Evolutionary conservation across 371 early-diverging fungal genomes (phyloP).

Genomic region (Mortierella sp.): DNA sequence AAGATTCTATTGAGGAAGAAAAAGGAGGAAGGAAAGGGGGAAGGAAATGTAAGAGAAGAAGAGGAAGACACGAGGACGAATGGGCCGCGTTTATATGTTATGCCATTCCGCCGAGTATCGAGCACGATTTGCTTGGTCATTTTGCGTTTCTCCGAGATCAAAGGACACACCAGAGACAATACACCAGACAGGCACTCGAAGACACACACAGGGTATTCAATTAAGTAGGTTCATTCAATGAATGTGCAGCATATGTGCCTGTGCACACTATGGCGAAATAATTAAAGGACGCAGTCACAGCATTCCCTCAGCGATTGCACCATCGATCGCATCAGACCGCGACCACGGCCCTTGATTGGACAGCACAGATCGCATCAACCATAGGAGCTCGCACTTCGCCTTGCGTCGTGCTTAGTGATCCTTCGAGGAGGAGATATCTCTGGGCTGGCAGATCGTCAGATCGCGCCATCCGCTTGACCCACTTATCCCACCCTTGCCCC

Average conservation of each 20-base stretch:
- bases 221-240: neutral
- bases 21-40: neutral
- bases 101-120: no score
- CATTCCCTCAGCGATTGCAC: conserved; percentile 35
- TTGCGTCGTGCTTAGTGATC: neutral
- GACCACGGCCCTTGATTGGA: conserved; percentile 45
- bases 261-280: conserved; percentile 11
- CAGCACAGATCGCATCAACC: conserved; percentile 4
- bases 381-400: neutral
- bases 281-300: conserved; percentile 23
- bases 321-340: conserved; percentile 48
- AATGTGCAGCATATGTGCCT: no score
- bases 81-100: conserved; percentile 19
- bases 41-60: neutral
- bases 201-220: neutral
- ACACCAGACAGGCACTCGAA: neutral
- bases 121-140: neutral
- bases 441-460: conserved; percentile 24
- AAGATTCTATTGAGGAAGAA: neutral
- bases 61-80: neutral
- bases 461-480: conserved; percentile 30
- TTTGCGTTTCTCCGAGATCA: conserved; percentile 29
- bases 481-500: neutral
- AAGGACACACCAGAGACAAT: no score
- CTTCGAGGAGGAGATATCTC: neutral